Conservation (phyloP, 192 early-diverging fungal genomes). For the Dissophora ornata region DNA sequence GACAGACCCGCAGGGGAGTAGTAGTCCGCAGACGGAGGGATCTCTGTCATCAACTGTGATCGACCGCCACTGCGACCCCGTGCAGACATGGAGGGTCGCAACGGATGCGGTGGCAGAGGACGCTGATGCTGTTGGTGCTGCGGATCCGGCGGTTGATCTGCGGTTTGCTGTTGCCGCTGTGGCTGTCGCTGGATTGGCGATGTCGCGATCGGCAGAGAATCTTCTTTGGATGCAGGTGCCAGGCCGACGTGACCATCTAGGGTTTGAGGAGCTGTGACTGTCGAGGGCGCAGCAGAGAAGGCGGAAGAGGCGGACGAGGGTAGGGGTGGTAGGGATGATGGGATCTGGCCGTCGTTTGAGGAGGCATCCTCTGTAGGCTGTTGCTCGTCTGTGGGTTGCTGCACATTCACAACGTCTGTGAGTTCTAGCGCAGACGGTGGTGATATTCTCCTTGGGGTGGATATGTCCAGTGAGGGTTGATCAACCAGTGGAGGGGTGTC, state of each 20-base stretch:
- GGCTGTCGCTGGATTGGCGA: background rate
- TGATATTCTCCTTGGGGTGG: background rate
- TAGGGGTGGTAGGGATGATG: background rate
- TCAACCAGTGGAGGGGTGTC: constrained; percentile 1
- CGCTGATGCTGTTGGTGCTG: constrained; percentile 12
- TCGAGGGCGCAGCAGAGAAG: background rate
- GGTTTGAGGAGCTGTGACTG: background rate
- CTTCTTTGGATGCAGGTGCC: no score
- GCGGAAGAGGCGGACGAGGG: background rate
- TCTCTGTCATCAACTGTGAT: constrained; percentile 6
- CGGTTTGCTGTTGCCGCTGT: background rate
- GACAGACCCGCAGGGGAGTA: constrained; percentile 9
- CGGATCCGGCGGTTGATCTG: background rate
- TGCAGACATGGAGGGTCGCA: background rate
- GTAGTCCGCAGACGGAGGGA: constrained; percentile 15
- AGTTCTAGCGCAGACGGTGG: background rate
- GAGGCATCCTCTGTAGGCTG: no score
- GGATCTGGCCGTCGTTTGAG: no score
- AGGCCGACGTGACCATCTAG: no score
- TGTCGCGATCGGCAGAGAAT: no score
- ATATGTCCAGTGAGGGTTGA: constrained; percentile 1
- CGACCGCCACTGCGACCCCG: constrained; percentile 3
- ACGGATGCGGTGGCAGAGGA: constrained; percentile 1
- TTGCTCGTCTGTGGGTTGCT: no score
- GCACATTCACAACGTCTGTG: no score